Base-by-base conservation (phyloP, 371 early-diverging fungal species). In the Chytridiales sp. region DNA sequence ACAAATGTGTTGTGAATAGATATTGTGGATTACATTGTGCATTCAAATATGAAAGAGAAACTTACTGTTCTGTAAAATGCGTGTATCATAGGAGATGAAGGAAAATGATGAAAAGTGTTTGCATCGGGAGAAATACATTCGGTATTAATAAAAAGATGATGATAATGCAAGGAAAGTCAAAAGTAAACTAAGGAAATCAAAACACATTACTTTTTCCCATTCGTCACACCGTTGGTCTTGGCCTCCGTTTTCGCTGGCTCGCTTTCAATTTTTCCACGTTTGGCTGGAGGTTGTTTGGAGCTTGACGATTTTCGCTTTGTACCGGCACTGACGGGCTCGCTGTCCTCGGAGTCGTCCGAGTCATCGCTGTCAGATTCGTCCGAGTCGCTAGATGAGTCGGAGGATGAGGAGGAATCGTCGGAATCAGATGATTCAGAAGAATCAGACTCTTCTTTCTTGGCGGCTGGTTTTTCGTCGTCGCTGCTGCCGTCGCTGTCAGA, bases 21-120 rank as follows among this genome's bases (percentile, higher is more conserved):
- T 47, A 59, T 43, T 11, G 24, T 6, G 30, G 9, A 56, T 38
- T 54, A 54, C 2, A 22, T 5, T 15, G 47, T 44, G 32, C 60
- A 35, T 13, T 30, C 9, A 41, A 13, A 17, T 21, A 24, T 35
- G 5, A 3, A 3, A 11, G 19, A 5, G 5, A 29, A 17, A 21
- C 36, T 38, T 13, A 22, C 42, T 22, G 56, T 17, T 13, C 46
- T 42, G 17, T 55, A n/a, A 27, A 27, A n/a, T 48, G 19, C 8
- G 19, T 51, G 17, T 6, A 19, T 19, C 21, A 31, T 36, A 24
- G 44, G n/a, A 31, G 38, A 36, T 53, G 49, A 61, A 55, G 26
- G 27, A 13, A 24, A 6, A 21, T 29, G 11, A 13, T 13, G 11
- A 9, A 11, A 11, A 19, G 11, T 53, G 11, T 53, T 53, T 53